A percentile compares a stretch with the other conserved stretches of the same genome.
These are phyloP conservation scores for Periconia digitata DNA, from an alignment of 2,329 filamentous ascomycete species.

Conservation along the genomic window DNA sequence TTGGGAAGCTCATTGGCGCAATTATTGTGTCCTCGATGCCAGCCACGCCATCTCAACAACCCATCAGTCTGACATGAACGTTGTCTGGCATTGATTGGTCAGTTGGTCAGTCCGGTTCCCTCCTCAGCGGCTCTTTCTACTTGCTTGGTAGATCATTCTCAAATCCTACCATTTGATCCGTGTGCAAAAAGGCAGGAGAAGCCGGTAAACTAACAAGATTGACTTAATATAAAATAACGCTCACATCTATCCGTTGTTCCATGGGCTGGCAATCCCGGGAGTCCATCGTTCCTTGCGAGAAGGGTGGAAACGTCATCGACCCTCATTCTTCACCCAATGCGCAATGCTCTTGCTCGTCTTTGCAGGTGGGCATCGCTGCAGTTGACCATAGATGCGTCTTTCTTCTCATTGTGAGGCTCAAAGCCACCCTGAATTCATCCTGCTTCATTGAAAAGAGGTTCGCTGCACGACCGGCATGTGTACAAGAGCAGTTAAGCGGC, in stretches of 20 bases:
- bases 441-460: background rate
- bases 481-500: slow-evolving; percentile 7
- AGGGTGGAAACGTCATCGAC: background rate
- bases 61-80: background rate
- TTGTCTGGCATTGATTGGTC: background rate
- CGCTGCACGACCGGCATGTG: background rate
- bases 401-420: background rate
- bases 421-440: background rate
- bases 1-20: background rate
- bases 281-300: background rate
- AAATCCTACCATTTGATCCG: too few relatives aligned
- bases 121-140: too few relatives aligned
- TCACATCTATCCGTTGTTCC: background rate
- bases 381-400: background rate
- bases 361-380: background rate
- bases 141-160: too few relatives aligned
- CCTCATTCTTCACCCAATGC: background rate
- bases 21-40: background rate
- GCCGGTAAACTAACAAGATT: too few relatives aligned
- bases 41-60: background rate
- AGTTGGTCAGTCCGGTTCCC: background rate
- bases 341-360: background rate
- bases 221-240: too few relatives aligned
- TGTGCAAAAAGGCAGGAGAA: too few relatives aligned
- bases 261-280: background rate